Evolutionary conservation across 345 rosid genomes (phyloP), one percentile per base, ranked within the genome.

Genomic region (Boechera retrofracta): DNA sequence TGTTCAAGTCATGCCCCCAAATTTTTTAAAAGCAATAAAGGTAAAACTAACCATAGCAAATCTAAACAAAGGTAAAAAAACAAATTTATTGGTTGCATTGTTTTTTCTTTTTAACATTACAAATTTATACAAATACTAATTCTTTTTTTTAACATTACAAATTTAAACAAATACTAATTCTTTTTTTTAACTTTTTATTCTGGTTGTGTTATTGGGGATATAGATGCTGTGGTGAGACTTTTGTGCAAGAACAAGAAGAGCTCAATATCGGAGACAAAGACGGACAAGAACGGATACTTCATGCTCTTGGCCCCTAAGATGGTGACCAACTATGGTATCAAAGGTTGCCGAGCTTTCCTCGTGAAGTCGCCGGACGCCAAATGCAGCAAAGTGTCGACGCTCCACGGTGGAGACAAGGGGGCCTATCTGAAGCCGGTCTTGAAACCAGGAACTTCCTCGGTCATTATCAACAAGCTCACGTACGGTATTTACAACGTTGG

Each of bases 261-360:
- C 48, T 64, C 83, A 2, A 78, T 31, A 52, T 63, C 72, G 13
- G 60, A 76, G 16, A 65, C 82, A 31, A 83, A 26, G 21, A 87
- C 93, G 4, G 97, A 90, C 93, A 84, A 83, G 85, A 86, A 92
- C 57, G 97, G 98, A 44, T 89, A 88, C 83, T 94, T 87, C 80
- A 53, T 70, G 67, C 5, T 90, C 3, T 26, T 66, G 51, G 97
- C 87, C 15, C 97, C 98, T 1, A 87, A 83, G 85, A 84, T 83
- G 7, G 33, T 94, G 74, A 84, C 92, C 80, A 89, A 35, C 83
- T 92, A 80, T 36, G 93, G 83, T 13, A 84, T 71, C 80, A 97
- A 89, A 77, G 79, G 64, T 78, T 94, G 98, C 87, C 82, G 76
- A 76, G 92, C 36, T 5, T 78, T 29, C 6, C 78, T 94, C 1